Base-by-base conservation (phyloP, 805 yeast species). In the Zygoascus flipseniorum region DNA sequence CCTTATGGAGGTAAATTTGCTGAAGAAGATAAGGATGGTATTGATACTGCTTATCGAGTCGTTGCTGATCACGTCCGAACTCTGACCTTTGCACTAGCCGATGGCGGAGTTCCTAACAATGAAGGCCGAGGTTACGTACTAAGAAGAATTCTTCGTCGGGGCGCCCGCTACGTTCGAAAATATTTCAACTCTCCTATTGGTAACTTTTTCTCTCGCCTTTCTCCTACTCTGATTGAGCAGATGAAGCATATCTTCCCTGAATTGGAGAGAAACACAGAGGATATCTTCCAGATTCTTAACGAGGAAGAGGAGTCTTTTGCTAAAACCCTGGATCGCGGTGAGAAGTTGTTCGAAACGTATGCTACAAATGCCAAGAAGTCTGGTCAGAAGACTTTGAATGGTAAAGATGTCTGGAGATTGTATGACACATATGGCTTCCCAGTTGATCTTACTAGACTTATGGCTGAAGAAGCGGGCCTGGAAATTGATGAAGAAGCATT, bases 361-460 rank as follows among this genome's bases (percentile, higher is more conserved):
- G 96, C 97, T 46, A 79, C 80, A 50, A 81, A 81, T 62, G 96
- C 98, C 52, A 74, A 85, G 50, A 81, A 83, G 64, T 78, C 85
- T 31, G 84, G 86, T 47, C 80, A 79, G 58, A 89, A 84, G 70
- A 79, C 85, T 42, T 78, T 93, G 58, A 80, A 86, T 48, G 99
- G 99, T 69, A 84, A 80, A 64, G 97, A 92, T 69, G 99, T 93
- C 42, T 93, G 99, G 99, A 82, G 99, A 73, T 77, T 93, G 63
- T 93, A 93, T 65, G 99, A 93, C 65, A 93, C 99, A 11, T 93
- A 92, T 67, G 99, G 99, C 55, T 93, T 93, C 86, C 99, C 99
- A 41, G 97, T 89, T 54, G 99, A 93, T 72, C 80, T 93, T 67
- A 93, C 99, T 31, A 83, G 96, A 69, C 79, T 93, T 68, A 93